Base-by-base conservation (phyloP, 257 asterid genomes). In the Marsdenia floribunda region DNA sequence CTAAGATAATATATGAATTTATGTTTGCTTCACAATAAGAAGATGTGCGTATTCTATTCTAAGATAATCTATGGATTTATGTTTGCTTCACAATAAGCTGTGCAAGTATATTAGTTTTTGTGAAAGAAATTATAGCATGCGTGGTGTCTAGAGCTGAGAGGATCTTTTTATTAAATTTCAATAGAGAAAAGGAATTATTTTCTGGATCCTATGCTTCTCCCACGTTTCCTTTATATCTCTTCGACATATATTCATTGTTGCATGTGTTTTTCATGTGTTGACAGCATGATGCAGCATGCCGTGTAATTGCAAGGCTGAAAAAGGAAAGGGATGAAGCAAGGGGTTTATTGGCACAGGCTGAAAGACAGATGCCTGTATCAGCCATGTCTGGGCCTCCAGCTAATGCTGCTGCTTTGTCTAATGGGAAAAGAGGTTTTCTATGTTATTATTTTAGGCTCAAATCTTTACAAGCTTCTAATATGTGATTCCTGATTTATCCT, bases 281-380 rank as follows among this genome's bases (percentile, higher is more conserved):
- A 84, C 89, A 95, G 98, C 99, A 95, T 85, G 99, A 95, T 80
- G 98, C 99, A 55, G 99, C 99, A 5, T 92, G 99, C 82, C 96
- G 98, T 85, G 99, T 95, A 70, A 95, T 95, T 88, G 98, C 99
- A 82, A 89, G 99, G 86, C 79, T 95, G 75, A 92, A 89, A 85
- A 95, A 90, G 84, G 99, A 92, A 87, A 88, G 98, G 85, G 98
- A 95, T 73, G 99, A 95, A 84, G 97, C 99, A 61, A 85, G 96
- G 86, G 84, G 70, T 22, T 83, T 95, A 57, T 77, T 95, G 79
- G 88, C 96, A 60, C 97, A 84, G 80, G 96, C 96, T 67, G 96
- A 95, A 81, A 84, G 98, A 82, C 96, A 90, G 80, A 82, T 92
- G 64, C 97, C 99, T 78, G 67, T 80, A 80, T 76, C 90, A 73